A percentile compares a stretch with the other conserved stretches of the same genome.
phyloP scores from a whole-genome alignment of 2,329 filamentous ascomycete genomes.

The Claviceps sp. region DNA sequence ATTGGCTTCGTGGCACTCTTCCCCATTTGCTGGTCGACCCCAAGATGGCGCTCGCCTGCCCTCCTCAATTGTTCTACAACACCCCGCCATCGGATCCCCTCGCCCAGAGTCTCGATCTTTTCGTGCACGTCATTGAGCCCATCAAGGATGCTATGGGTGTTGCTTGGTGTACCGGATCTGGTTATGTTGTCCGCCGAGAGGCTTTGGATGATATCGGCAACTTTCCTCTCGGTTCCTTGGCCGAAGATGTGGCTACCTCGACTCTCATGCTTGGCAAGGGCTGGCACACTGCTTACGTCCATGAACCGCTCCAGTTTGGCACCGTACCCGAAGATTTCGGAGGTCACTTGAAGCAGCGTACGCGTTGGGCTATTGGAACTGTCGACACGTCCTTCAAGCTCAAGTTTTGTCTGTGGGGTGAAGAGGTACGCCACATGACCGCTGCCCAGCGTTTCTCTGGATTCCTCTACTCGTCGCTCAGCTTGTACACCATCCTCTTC shows the following conservation, averaged over 20 bases:
- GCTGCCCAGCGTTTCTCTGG: slow-evolving; percentile 44
- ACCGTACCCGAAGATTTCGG: slow-evolving; percentile 43
- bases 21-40: slow-evolving; percentile 45
- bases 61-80: slow-evolving; percentile 51
- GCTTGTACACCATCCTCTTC: slow-evolving; percentile 42
- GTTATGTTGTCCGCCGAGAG: slow-evolving; percentile 44
- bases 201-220: slow-evolving; percentile 49
- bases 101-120: slow-evolving; percentile 43
- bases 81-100: slow-evolving; percentile 44
- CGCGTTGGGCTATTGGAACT: slow-evolving; percentile 41
- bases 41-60: slow-evolving; percentile 45
- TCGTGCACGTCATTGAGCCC: slow-evolving; percentile 39
- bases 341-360: slow-evolving; percentile 43
- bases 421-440: slow-evolving; percentile 37
- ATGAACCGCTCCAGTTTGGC: slow-evolving; percentile 47
- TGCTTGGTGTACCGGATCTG: slow-evolving; percentile 53
- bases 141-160: slow-evolving; percentile 38
- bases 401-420: slow-evolving; percentile 44
- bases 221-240: slow-evolving; percentile 45
- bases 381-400: slow-evolving; percentile 47
- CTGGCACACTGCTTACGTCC: slow-evolving; percentile 48
- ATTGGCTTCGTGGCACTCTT: slow-evolving; percentile 46
- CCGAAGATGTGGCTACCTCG: slow-evolving; percentile 48
- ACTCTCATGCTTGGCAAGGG: slow-evolving; percentile 44
- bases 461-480: slow-evolving; percentile 42